These are phyloP conservation scores for Vickermania ingenoplastis DNA, from an alignment of 208 protist species.

Conservation along the genomic window DNA sequence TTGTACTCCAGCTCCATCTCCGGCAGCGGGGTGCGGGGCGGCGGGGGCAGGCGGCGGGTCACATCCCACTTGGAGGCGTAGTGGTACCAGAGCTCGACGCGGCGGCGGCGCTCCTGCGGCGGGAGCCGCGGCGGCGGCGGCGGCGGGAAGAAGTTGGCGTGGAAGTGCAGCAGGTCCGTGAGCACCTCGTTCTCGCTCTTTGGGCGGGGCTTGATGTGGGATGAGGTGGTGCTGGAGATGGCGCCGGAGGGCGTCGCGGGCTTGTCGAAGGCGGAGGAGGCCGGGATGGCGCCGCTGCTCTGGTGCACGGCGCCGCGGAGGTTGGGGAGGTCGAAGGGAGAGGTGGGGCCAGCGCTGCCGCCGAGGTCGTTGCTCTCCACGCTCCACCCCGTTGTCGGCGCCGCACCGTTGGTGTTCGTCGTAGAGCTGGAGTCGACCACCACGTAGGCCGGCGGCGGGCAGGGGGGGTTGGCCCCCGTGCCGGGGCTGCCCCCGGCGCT, in stretches of 20 bases:
- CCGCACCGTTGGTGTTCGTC: neutral
- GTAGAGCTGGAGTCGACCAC: constrained; percentile 1
- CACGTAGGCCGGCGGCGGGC: neutral
- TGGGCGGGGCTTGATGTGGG: neutral
- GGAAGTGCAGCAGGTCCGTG: constrained; percentile 66
- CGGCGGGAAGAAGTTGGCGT: constrained; percentile 72
- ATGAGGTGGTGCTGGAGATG: neutral
- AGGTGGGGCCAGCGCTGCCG: neutral
- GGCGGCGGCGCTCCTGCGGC: constrained; percentile 20
- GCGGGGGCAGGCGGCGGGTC: constrained; percentile 64
- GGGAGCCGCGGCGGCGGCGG: constrained; percentile 54
- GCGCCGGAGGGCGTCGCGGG: neutral
- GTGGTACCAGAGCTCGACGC: constrained; percentile 67
- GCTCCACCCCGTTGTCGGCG: neutral
- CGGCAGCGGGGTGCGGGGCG: constrained; percentile 60
- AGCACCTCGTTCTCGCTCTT: constrained; percentile 64
- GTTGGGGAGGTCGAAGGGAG: neutral
- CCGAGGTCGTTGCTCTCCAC: neutral
- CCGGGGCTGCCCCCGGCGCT: neutral
- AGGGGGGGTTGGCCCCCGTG: neutral
- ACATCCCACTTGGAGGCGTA: constrained; percentile 79
- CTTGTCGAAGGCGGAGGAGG: neutral
- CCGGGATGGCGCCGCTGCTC: neutral
- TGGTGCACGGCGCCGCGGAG: neutral
- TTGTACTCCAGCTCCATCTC: constrained; percentile 62